Evolutionary conservation across 2,329 filamentous ascomycete species (phyloP).

Genomic region (Claviceps humidiphila): DNA sequence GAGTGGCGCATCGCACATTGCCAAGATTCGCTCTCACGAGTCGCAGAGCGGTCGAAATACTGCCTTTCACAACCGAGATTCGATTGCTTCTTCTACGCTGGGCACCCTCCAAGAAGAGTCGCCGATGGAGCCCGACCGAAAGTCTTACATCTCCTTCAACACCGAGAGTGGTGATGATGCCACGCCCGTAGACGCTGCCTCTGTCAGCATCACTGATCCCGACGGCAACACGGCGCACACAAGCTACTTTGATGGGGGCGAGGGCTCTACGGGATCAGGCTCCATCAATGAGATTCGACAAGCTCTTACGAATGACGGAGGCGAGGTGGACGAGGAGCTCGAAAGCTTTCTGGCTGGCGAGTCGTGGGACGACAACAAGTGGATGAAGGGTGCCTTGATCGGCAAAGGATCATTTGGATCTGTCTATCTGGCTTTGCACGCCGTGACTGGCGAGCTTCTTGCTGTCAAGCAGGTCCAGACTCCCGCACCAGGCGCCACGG

Average conservation of each 20-base stretch:
- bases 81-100: conserved; percentile 75
- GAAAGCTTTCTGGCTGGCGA: conserved; percentile 83
- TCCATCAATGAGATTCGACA: conserved; percentile 76
- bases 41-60: conserved; percentile 32
- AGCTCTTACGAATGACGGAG: conserved; percentile 78
- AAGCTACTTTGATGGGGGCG: conserved; percentile 81
- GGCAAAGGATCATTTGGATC: conserved; percentile 94
- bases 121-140: conserved; percentile 72
- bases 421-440: conserved; percentile 88
- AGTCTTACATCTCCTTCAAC: conserved; percentile 83
- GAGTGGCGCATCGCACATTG: conserved; percentile 29
- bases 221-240: conserved; percentile 57
- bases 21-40: conserved; percentile 27
- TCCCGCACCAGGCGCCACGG: conserved; percentile 63
- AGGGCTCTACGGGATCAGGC: conserved; percentile 54
- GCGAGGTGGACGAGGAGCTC: conserved; percentile 80
- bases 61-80: conserved; percentile 56
- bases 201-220: conserved; percentile 63
- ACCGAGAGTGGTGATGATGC: conserved; percentile 63
- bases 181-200: conserved; percentile 20
- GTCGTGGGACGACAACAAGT: conserved; percentile 93
- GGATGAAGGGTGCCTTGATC: conserved; percentile 98
- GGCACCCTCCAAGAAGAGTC: conserved; percentile 88
- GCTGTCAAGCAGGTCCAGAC: conserved; percentile 97
- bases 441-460: conserved; percentile 91